Base-by-base conservation (phyloP, 2,329 filamentous ascomycete species). In the Verticillium nubilum region DNA sequence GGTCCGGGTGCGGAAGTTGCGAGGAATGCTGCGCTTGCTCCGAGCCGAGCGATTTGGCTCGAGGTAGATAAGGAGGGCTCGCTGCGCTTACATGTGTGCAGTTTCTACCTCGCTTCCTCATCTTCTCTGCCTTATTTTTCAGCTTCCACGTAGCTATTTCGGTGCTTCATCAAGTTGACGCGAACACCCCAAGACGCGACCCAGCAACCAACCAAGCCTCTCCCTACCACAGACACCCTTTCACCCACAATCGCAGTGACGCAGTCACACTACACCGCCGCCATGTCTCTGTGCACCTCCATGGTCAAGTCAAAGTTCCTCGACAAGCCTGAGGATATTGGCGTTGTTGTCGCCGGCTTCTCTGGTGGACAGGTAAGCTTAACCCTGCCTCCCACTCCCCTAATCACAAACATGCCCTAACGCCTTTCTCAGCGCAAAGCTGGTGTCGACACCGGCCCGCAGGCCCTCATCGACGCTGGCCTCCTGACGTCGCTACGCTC, bases 261-360 rank as follows among this genome's bases (percentile, higher is more conserved):
- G n/a, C n/a, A n/a, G n/a, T n/a, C 26, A 19, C 35, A 56, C 17
- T 23, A 3, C 26, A 26, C 28, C 56, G 33, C 27, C 54, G 57
- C 57, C 26, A 15, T 35, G 61, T 68, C 62, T 64, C 81, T 83
- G 78, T 79, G 81, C 68, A 83, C 80, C 58, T 80, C 80, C 59
- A 79, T 81, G 72, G 72, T 85, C 65, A 73, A 78, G 65, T 82
- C 80, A 72, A 92, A 89, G 71, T 98, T 97, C 79, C 88, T 98
- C 67, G 81, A 88, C 64, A 82, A 88, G 70, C 85, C 87, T 31
- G 83, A 90, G 70, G 88, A 98, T 70, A 82, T 99, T 64, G 95
- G 94, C 63, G 85, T 99, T 59, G 92, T 98, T 37, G 92, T 94
- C 56, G 95, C 98, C 37, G 94, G 94, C 63, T 99, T 98, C 80